phyloP scores from a whole-genome alignment of 129 eudicot species.

The Gnaphalium uliginosum region DNA sequence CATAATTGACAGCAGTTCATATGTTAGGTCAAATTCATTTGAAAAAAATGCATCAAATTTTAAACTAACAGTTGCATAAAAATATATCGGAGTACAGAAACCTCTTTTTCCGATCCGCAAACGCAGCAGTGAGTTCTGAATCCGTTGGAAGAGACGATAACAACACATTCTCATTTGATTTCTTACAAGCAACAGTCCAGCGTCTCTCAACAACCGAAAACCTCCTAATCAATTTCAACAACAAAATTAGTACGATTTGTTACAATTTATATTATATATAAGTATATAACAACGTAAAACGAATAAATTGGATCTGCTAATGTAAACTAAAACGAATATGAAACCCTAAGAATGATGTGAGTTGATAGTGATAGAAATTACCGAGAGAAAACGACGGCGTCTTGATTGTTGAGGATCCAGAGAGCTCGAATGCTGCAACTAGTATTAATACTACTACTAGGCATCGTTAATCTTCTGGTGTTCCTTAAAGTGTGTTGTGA shows the following conservation, averaged over 20 bases:
- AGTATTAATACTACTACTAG: not conserved
- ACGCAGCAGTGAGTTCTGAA: slow-evolving; percentile 76
- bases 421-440: slow-evolving; percentile 83
- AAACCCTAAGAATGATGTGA: slow-evolving; percentile 26
- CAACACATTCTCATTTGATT: slow-evolving; percentile 24
- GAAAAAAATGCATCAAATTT: not conserved
- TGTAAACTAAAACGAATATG: not conserved
- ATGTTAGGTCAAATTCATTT: not conserved
- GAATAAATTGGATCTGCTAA: slow-evolving; percentile 23
- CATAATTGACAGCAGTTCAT: not conserved
- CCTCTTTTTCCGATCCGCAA: slow-evolving; percentile 78
- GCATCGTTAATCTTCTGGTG: slow-evolving; percentile 32
- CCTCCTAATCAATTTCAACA: slow-evolving; percentile 54
- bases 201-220: slow-evolving; percentile 91
- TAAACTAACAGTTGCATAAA: not conserved
- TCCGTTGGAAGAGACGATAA: slow-evolving; percentile 58
- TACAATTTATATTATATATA: not conserved
- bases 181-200: slow-evolving; percentile 77
- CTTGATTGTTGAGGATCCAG: slow-evolving; percentile 83
- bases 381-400: slow-evolving; percentile 71
- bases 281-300: not conserved
- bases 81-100: slow-evolving; percentile 14
- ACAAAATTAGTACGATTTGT: not conserved
- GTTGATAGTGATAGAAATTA: slow-evolving; percentile 9
- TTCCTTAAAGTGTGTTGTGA: not conserved